Evolutionary conservation across 192 early-diverging fungal species (phyloP).

Genomic region (Coemansia sp.): DNA sequence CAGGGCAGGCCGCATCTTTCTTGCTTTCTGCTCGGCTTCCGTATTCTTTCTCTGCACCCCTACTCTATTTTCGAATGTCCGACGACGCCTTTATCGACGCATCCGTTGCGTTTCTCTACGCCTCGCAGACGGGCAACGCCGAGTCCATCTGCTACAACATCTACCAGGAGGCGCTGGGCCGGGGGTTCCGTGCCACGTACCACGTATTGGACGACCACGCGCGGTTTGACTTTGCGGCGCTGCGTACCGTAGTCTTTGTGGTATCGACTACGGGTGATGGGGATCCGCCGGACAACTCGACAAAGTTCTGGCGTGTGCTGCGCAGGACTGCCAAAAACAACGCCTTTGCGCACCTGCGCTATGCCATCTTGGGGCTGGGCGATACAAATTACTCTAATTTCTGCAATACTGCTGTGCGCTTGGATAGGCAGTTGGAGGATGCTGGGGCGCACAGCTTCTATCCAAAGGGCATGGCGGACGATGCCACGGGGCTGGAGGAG

Average conservation of each 20-base stretch:
- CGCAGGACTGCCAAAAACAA: slow-evolving; percentile 55
- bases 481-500: slow-evolving; percentile 88
- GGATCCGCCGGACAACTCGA: slow-evolving; percentile 92
- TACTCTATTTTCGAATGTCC: not conserved
- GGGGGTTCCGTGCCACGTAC: slow-evolving; percentile 64
- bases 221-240: slow-evolving; percentile 43
- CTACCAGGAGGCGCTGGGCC: slow-evolving; percentile 66
- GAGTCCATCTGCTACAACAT: slow-evolving; percentile 88
- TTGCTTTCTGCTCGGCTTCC: not conserved
- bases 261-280: slow-evolving; percentile 94
- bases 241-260: slow-evolving; percentile 63
- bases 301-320: slow-evolving; percentile 83
- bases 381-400: slow-evolving; percentile 96
- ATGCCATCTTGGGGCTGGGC: slow-evolving; percentile 69
- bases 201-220: slow-evolving; percentile 72
- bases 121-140: slow-evolving; percentile 93
- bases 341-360: slow-evolving; percentile 30
- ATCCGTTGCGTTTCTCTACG: slow-evolving; percentile 58
- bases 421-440: slow-evolving; percentile 75
- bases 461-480: slow-evolving; percentile 80
- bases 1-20: no score
- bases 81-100: slow-evolving; percentile 8
- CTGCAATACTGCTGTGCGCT: slow-evolving; percentile 75
- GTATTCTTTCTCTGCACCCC: not conserved
- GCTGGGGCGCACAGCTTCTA: slow-evolving; percentile 73